phyloP scores from a whole-genome alignment of 73 alveolate species.

The Symbiodinium pilosum region DNA sequence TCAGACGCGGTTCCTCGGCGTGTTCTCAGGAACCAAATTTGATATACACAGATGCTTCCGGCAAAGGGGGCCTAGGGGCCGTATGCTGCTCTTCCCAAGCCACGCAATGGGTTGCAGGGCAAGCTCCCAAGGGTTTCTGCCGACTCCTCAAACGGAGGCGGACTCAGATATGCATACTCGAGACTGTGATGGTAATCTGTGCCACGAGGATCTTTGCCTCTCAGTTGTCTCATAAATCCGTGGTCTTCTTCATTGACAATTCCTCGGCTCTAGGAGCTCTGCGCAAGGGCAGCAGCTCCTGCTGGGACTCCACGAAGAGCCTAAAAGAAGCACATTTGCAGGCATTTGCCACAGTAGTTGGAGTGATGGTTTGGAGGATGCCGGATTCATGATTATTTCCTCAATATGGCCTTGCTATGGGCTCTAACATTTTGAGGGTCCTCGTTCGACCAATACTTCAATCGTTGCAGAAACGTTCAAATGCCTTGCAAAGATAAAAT shows the following conservation, averaged over 20 bases:
- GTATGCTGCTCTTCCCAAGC: neutral
- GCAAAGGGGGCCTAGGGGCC: neutral
- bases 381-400: too few relatives aligned
- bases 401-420: too few relatives aligned
- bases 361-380: too few relatives aligned
- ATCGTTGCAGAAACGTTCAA: neutral
- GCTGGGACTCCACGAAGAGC: neutral
- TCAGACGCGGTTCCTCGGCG: too few relatives aligned
- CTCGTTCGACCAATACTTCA: neutral
- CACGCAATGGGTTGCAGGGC: neutral
- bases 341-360: too few relatives aligned
- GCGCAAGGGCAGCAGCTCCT: neutral
- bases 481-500: neutral
- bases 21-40: neutral
- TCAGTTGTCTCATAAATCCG: neutral
- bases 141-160: neutral
- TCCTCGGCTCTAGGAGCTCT: neutral
- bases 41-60: constrained; percentile 2
- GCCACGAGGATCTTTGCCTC: neutral
- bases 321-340: neutral
- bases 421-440: too few relatives aligned
- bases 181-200: neutral
- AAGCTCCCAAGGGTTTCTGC: too few relatives aligned
- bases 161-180: constrained; percentile 1
- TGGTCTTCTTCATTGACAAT: constrained; percentile 5